These are phyloP conservation scores for Fusarium buharicum DNA, from an alignment of 2,329 filamentous ascomycete genomes.

Conservation along the genomic window DNA sequence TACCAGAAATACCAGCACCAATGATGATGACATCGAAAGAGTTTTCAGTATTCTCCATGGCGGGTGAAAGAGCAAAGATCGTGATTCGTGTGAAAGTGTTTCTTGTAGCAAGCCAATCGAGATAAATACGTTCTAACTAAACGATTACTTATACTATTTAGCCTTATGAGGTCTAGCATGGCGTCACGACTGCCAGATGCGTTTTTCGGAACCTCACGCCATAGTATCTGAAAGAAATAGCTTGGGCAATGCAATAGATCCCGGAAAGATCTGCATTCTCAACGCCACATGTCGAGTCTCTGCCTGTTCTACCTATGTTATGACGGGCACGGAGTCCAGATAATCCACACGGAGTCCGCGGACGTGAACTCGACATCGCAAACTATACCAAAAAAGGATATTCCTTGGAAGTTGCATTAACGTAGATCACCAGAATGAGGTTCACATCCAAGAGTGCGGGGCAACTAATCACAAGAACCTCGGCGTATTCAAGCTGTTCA, in stretches of 20 bases:
- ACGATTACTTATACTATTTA: too few species aligned
- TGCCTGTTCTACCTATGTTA: too few species aligned
- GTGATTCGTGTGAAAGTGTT: too few species aligned
- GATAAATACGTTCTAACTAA: not conserved
- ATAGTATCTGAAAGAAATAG: slow-evolving; percentile 3
- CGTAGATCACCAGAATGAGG: too few species aligned
- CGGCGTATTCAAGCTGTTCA: not conserved
- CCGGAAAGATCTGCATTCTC: slow-evolving; percentile 7
- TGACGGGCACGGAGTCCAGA: too few species aligned
- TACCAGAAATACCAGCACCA: slow-evolving; percentile 79
- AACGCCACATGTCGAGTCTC: too few species aligned
- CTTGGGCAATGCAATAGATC: slow-evolving; percentile 22
- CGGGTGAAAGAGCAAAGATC: too few species aligned
- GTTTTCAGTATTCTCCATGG: not conserved
- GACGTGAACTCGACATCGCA: slow-evolving; percentile 21
- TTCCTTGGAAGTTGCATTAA: not conserved
- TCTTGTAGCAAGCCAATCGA: too few species aligned
- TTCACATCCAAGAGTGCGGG: slow-evolving; percentile 12
- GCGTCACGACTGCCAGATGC: too few species aligned
- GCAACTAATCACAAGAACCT: slow-evolving; percentile 7
- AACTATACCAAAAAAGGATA: slow-evolving; percentile 27
- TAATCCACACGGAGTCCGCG: not conserved
- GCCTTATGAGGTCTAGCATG: too few species aligned
- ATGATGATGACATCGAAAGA: slow-evolving; percentile 69
- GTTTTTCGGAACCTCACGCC: not conserved